Percentiles rank a stretch among this genome's conserved stretches.
Conservation (phyloP, 441 rosid species). For the Adansonia gregorii region DNA sequence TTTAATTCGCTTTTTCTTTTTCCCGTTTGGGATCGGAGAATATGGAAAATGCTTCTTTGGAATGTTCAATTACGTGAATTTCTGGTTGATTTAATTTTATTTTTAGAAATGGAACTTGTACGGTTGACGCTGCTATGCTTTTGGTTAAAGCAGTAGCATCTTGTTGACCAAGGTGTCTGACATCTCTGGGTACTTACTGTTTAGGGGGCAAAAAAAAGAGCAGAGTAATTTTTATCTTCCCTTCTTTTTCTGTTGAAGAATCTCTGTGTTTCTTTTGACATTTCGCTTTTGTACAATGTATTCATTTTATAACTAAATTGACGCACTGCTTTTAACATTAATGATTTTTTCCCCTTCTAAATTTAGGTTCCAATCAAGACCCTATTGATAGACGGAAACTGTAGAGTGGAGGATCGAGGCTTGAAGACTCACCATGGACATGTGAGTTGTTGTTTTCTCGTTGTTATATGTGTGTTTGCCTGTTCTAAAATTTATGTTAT, state of each 20-base stretch:
- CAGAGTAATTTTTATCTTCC: background rate
- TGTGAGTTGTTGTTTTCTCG: conserved; percentile 49
- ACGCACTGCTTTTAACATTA: conserved; percentile 5
- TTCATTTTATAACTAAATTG: background rate
- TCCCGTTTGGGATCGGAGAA: background rate
- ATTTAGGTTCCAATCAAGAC: conserved; percentile 97
- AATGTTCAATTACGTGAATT: background rate
- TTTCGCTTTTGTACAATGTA: background rate
- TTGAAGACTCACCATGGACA: conserved; percentile 98
- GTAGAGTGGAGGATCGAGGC: conserved; percentile 99
- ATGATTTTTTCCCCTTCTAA: conserved; percentile 17
- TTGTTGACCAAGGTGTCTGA: conserved; percentile 16
- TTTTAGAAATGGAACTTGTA: conserved; percentile 5
- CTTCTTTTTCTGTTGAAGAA: background rate
- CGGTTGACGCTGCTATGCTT: conserved; percentile 18
- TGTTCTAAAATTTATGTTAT: background rate
- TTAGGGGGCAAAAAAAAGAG: conserved; percentile 1
- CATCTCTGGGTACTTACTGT: background rate
- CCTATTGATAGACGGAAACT: conserved; percentile 89
- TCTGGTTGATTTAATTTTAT: background rate
- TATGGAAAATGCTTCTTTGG: background rate
- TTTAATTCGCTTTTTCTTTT: background rate
- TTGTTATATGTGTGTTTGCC: background rate
- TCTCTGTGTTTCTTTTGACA: conserved; percentile 14
- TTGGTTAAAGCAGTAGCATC: conserved; percentile 26